A percentile compares a stretch with the other conserved stretches of the same genome.
These are phyloP conservation scores for Metschnikowia matae DNA, from an alignment of 805 yeast genomes.

Conservation along the genomic window DNA sequence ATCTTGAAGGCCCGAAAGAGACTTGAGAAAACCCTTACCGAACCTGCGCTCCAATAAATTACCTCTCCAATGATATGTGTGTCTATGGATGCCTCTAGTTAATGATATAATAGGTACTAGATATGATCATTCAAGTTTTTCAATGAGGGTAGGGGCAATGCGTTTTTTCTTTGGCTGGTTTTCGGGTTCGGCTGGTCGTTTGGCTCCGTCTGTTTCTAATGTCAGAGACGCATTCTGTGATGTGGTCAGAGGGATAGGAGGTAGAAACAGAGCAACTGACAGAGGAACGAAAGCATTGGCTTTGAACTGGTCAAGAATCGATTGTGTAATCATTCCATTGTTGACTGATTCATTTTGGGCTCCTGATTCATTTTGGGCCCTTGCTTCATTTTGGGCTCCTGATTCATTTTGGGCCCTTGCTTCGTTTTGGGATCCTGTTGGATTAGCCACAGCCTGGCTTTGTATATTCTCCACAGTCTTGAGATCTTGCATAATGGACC, in stretches of 20 bases:
- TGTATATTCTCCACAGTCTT: background rate
- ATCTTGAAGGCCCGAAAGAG: constrained; percentile 42
- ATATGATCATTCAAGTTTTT: background rate
- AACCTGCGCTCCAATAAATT: constrained; percentile 1
- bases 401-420: background rate
- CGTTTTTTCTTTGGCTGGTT: constrained; percentile 29
- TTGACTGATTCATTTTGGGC: background rate
- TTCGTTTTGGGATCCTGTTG: no score
- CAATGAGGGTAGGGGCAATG: constrained; percentile 31
- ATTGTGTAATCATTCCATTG: background rate
- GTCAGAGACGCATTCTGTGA: background rate
- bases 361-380: background rate
- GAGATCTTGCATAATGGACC: no score
- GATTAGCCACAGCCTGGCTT: background rate
- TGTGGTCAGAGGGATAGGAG: no score
- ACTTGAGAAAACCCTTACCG: constrained; percentile 38
- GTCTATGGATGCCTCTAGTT: background rate
- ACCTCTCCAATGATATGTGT: background rate
- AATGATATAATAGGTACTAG: no score
- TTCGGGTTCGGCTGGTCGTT: background rate
- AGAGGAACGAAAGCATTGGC: constrained; percentile 6
- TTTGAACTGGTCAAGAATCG: constrained; percentile 11
- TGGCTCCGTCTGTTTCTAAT: background rate
- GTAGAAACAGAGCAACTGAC: no score
- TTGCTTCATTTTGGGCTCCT: background rate